A percentile compares a stretch with the other conserved stretches of the same genome.
Conservation (phyloP, 805 yeast species). For the Starmerella davenportii region DNA sequence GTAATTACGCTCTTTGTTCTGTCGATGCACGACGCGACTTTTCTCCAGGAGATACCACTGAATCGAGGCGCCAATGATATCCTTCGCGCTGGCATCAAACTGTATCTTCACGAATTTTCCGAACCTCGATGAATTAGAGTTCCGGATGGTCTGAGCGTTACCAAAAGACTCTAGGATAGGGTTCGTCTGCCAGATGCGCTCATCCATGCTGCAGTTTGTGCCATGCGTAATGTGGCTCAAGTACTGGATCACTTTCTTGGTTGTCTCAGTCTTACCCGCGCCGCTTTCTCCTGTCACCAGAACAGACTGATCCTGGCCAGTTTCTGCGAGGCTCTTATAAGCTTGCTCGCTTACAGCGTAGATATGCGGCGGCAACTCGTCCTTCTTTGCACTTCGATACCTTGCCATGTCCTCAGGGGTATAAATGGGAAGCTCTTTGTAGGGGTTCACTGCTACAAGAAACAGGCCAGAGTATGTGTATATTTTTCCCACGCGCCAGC, state of each 20-base stretch:
- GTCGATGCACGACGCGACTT: conserved; percentile 73
- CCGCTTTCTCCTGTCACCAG: conserved; percentile 98
- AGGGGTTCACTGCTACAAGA: conserved; percentile 89
- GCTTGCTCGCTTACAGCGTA: conserved; percentile 82
- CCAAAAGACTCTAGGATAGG: conserved; percentile 95
- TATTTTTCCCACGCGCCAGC: conserved; percentile 63
- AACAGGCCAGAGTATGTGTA: conserved; percentile 92
- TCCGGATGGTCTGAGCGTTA: conserved; percentile 86
- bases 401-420: conserved; percentile 36
- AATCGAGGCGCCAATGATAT: conserved; percentile 72
- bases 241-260: conserved; percentile 85
- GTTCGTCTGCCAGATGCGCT: conserved; percentile 77
- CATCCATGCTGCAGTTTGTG: conserved; percentile 34
- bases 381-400: conserved; percentile 33
- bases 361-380: conserved; percentile 61
- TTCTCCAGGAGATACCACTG: conserved; percentile 91
- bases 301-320: conserved; percentile 66
- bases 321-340: conserved; percentile 50
- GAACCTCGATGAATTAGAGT: conserved; percentile 87
- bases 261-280: conserved; percentile 96
- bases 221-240: conserved; percentile 49
- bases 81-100: conserved; percentile 37
- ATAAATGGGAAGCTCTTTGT: conserved; percentile 56
- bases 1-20: conserved; percentile 65
- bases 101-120: conserved; percentile 89